Evolutionary conservation across 2,329 filamentous ascomycete genomes (phyloP).

Genomic region (Trichoderma afroharzianum): DNA sequence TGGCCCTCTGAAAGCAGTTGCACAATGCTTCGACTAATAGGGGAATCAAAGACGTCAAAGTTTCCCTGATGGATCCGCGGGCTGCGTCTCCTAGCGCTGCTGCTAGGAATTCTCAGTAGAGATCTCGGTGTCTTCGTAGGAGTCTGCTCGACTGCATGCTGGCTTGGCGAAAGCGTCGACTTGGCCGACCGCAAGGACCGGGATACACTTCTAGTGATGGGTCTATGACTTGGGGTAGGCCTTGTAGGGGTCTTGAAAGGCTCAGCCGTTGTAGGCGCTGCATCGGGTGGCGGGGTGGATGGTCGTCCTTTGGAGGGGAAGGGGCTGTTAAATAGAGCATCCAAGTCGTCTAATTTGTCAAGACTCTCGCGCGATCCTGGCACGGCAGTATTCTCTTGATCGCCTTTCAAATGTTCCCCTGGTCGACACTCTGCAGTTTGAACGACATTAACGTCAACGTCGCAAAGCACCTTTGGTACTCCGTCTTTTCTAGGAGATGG

Average conservation of each 20-base stretch:
- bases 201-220: constrained; percentile 58
- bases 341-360: constrained; percentile 51
- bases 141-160: constrained; percentile 44
- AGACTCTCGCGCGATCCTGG: constrained; percentile 26
- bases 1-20: constrained; percentile 59
- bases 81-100: constrained; percentile 40
- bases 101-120: constrained; percentile 26
- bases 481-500: constrained; percentile 69
- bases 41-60: constrained; percentile 48
- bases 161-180: constrained; percentile 43
- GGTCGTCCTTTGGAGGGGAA: constrained; percentile 36
- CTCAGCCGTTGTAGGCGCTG: constrained; percentile 39
- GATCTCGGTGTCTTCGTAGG: constrained; percentile 44
- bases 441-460: constrained; percentile 52
- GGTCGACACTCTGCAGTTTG: constrained; percentile 40
- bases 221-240: constrained; percentile 59
- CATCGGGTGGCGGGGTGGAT: constrained; percentile 51
- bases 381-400: constrained; percentile 49
- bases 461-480: constrained; percentile 58
- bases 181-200: constrained; percentile 50
- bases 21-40: constrained; percentile 60
- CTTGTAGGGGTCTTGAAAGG: constrained; percentile 61
- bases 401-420: constrained; percentile 32
- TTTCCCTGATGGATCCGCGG: constrained; percentile 39
- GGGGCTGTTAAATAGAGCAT: constrained; percentile 64